Evolutionary conservation across 2,329 filamentous ascomycete species (phyloP).

Genomic region (Emergomyces orientalis): DNA sequence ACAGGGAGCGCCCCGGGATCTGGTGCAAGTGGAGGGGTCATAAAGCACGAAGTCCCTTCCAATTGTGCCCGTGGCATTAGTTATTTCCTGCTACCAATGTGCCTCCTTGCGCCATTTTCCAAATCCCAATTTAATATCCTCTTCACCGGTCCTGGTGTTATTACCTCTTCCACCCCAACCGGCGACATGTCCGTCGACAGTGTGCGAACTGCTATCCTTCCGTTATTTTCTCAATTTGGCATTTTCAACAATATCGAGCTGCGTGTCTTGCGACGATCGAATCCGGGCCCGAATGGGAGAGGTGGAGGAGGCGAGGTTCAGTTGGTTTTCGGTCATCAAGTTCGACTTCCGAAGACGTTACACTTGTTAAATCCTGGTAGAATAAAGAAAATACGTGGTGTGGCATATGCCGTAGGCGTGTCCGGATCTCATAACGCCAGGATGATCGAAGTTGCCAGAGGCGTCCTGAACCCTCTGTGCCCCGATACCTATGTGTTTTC

Average conservation of each 20-base stretch:
- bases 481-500: conserved; percentile 84
- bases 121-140: conserved; percentile 85
- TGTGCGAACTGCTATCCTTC: conserved; percentile 84
- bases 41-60: conserved; percentile 70
- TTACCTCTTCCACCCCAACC: conserved; percentile 72
- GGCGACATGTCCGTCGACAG: conserved; percentile 89
- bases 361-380: conserved; percentile 76
- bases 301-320: conserved; percentile 91
- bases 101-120: conserved; percentile 83
- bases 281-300: conserved; percentile 61
- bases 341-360: conserved; percentile 85
- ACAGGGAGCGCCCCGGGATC: conserved; percentile 71
- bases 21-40: conserved; percentile 63
- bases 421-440: conserved; percentile 86
- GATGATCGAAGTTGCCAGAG: conserved; percentile 86
- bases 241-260: conserved; percentile 81
- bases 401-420: conserved; percentile 88
- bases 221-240: conserved; percentile 81
- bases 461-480: conserved; percentile 75
- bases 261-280: conserved; percentile 68
- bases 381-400: conserved; percentile 80
- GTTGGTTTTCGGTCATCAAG: conserved; percentile 83
- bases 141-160: conserved; percentile 83
- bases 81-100: conserved; percentile 85
- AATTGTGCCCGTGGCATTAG: conserved; percentile 72